phyloP scores from a whole-genome alignment of 768 basidiomycete species.

The Chalciporus chontae region DNA sequence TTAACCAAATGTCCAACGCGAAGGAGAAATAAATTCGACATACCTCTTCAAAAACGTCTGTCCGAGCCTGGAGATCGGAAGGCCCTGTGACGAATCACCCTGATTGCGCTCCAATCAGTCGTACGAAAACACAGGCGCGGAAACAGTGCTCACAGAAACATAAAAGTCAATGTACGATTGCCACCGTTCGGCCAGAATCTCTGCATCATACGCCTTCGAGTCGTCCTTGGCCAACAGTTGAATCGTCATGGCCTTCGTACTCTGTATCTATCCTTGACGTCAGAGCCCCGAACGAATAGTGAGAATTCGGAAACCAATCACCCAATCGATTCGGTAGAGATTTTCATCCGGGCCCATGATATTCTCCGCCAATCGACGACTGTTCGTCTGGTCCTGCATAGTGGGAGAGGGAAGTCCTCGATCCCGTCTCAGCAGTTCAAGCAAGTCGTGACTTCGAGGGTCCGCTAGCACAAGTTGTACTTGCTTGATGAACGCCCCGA shows the following conservation, averaged over 20 bases:
- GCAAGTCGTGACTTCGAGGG: slow-evolving; percentile 65
- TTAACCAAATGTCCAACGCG: not conserved
- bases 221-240: slow-evolving; percentile 82
- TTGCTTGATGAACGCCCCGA: slow-evolving; percentile 87
- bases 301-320: slow-evolving; percentile 30
- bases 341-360: slow-evolving; percentile 75
- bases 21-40: slow-evolving; percentile 13
- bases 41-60: slow-evolving; percentile 69
- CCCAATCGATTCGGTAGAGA: slow-evolving; percentile 80
- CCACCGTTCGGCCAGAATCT: slow-evolving; percentile 75
- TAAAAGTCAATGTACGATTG: slow-evolving; percentile 76
- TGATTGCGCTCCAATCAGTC: slow-evolving; percentile 24
- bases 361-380: slow-evolving; percentile 63
- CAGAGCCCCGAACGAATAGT: not conserved
- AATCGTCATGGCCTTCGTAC: slow-evolving; percentile 63
- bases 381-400: slow-evolving; percentile 68
- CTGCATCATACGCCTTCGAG: slow-evolving; percentile 69
- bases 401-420: slow-evolving; percentile 55
- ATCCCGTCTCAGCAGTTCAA: slow-evolving; percentile 69
- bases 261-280: slow-evolving; percentile 48
- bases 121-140: too few species aligned
- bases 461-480: slow-evolving; percentile 73
- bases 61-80: slow-evolving; percentile 43
- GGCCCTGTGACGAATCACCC: slow-evolving; percentile 56
- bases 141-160: slow-evolving; percentile 50